A percentile compares a stretch with the other conserved stretches of the same genome.
Evolutionary conservation across 2,329 filamentous ascomycete genomes (phyloP).

Genomic region (Talaromyces atroroseus): DNA sequence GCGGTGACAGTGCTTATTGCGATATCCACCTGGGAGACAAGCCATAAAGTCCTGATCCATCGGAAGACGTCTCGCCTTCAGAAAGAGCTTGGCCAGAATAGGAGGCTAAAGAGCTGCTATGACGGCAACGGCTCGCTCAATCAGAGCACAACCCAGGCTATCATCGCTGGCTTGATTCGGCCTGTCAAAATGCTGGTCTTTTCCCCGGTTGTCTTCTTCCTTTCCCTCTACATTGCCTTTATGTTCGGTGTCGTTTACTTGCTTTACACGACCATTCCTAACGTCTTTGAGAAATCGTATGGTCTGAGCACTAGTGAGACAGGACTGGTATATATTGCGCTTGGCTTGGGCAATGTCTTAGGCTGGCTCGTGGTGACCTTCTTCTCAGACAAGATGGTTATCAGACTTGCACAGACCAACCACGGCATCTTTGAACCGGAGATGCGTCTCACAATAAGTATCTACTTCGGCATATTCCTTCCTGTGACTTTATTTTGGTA

Average conservation of each 20-base stretch:
- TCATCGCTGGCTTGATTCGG: constrained; percentile 15
- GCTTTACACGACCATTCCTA: constrained; percentile 47
- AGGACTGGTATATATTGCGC: constrained; percentile 44
- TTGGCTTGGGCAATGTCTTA: constrained; percentile 37
- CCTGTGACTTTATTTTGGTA: constrained; percentile 54
- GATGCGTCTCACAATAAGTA: constrained; percentile 49
- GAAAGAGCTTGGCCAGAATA: constrained; percentile 33
- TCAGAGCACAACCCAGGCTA: constrained; percentile 24
- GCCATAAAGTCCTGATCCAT: constrained; percentile 35
- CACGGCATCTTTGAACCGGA: constrained; percentile 41
- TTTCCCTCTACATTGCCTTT: constrained; percentile 48
- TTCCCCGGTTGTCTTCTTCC: constrained; percentile 47
- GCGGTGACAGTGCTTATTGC: constrained; percentile 24
- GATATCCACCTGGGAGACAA: constrained; percentile 32
- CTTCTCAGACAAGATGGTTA: constrained; percentile 25
- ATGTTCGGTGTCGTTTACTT: constrained; percentile 51
- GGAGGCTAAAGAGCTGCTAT: constrained; percentile 22
- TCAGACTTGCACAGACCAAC: constrained; percentile 24
- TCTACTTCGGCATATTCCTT: constrained; percentile 49
- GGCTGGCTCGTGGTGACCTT: constrained; percentile 31
- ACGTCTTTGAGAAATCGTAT: constrained; percentile 45
- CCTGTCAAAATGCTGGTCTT: constrained; percentile 43
- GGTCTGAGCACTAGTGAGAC: constrained; percentile 39
- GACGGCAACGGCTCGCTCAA: constrained; percentile 19
- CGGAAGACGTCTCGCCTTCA: constrained; percentile 27